Conservation (phyloP, 768 basidiomycete genomes). For the Pulveroboletus sp. region DNA sequence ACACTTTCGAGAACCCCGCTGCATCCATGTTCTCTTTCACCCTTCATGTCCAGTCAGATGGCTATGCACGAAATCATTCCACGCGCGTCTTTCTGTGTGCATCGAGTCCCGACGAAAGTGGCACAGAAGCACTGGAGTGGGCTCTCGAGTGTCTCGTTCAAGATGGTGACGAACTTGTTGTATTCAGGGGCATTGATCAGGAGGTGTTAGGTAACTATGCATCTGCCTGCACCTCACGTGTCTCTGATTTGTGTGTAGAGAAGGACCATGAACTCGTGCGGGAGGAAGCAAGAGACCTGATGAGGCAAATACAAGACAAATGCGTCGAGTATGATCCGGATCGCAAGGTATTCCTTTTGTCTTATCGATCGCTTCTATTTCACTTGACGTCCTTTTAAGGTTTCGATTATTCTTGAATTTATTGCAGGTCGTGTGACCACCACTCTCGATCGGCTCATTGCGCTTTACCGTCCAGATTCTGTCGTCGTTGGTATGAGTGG, state of each 20-base stretch:
- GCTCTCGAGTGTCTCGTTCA: conserved; percentile 79
- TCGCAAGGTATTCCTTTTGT: conserved; percentile 52
- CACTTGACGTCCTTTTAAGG: conserved; percentile 39
- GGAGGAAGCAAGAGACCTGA: conserved; percentile 83
- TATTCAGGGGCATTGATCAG: conserved; percentile 86
- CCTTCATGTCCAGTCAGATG: conserved; percentile 78
- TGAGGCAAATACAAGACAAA: conserved; percentile 77
- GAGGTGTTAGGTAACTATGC: conserved; percentile 68
- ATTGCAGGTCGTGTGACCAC: conserved; percentile 89
- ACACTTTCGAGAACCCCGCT: conserved; percentile 80
- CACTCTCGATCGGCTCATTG: conserved; percentile 89
- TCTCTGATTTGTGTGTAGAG: conserved; percentile 36
- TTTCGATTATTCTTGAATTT: conserved; percentile 91
- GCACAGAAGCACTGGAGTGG: conserved; percentile 89
- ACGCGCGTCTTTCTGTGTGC: conserved; percentile 92
- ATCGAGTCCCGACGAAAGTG: conserved; percentile 84
- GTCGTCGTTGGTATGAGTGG: conserved; percentile 93
- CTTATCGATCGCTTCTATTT: not conserved
- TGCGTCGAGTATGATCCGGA: conserved; percentile 74
- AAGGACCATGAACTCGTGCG: conserved; percentile 75
- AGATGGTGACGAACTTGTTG: conserved; percentile 90
- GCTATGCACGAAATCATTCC: conserved; percentile 68
- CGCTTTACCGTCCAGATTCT: conserved; percentile 87
- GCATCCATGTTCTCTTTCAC: conserved; percentile 89
- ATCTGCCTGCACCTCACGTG: not conserved